These are phyloP conservation scores for Gossypium australe DNA, from an alignment of 345 rosid species.

Conservation along the genomic window DNA sequence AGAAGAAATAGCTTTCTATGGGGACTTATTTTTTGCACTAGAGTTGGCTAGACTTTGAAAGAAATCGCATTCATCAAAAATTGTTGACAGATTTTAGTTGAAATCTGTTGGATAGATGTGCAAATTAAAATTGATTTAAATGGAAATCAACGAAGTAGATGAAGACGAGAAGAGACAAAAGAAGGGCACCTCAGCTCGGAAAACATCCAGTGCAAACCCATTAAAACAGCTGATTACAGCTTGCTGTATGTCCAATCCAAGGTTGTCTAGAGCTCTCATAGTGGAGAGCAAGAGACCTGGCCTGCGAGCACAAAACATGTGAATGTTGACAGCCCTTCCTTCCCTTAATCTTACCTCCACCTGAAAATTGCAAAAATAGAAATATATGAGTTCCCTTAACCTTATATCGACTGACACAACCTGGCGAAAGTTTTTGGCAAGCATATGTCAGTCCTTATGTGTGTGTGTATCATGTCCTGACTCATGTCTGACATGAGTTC, in stretches of 20 bases:
- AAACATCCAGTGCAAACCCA: slow-evolving; percentile 88
- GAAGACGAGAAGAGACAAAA: neutral
- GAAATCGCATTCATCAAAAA: neutral
- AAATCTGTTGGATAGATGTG: neutral
- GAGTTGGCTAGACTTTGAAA: neutral
- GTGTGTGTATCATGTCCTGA: neutral
- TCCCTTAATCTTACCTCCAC: slow-evolving; percentile 93
- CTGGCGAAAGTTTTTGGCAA: neutral
- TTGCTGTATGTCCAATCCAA: slow-evolving; percentile 90
- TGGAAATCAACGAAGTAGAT: neutral
- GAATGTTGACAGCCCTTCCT: slow-evolving; percentile 97
- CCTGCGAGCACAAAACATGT: slow-evolving; percentile 91
- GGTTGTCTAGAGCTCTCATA: slow-evolving; percentile 88
- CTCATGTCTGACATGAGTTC: neutral
- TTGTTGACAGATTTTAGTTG: neutral
- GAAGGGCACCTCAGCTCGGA: slow-evolving; percentile 82
- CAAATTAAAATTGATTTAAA: neutral
- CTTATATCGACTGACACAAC: neutral
- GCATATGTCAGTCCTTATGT: neutral
- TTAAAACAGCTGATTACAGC: slow-evolving; percentile 97
- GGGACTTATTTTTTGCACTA: neutral
- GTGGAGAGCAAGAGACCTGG: slow-evolving; percentile 90
- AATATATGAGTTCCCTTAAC: neutral
- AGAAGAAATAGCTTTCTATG: neutral
- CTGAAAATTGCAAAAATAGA: slow-evolving; percentile 26